phyloP scores from a whole-genome alignment of 352 stramenopile species.

The Aphanomyces invadans region DNA sequence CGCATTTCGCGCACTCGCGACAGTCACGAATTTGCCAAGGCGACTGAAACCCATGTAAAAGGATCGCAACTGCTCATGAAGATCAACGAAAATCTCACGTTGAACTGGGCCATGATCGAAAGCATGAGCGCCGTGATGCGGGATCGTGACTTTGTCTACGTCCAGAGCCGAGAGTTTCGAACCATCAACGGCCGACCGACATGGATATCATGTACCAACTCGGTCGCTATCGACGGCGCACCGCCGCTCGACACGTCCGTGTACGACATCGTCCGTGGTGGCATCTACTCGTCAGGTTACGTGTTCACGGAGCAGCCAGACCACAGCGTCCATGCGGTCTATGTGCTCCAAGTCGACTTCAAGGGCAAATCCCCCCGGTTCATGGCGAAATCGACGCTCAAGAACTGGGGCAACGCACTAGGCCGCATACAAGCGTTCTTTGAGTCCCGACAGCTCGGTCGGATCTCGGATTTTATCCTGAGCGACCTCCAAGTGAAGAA shows the following conservation, averaged over 20 bases:
- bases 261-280: constrained; percentile 17
- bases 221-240: constrained; percentile 14
- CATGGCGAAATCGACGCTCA: constrained; percentile 4
- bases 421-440: constrained; percentile 18
- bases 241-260: constrained; percentile 14
- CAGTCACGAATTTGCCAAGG: constrained; percentile 15
- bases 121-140: constrained; percentile 15
- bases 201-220: constrained; percentile 21
- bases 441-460: constrained; percentile 13
- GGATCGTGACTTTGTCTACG: constrained; percentile 24
- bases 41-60: constrained; percentile 16
- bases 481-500: constrained; percentile 24
- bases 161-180: not conserved
- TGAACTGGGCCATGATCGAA: constrained; percentile 25
- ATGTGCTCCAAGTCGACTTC: constrained; percentile 18
- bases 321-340: constrained; percentile 2
- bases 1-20: constrained; percentile 11
- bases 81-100: constrained; percentile 1
- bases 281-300: constrained; percentile 19
- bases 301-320: constrained; percentile 11
- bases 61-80: constrained; percentile 14
- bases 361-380: constrained; percentile 1
- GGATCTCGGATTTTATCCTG: constrained; percentile 10
- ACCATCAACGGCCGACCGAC: not conserved
- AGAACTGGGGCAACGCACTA: constrained; percentile 21